These are phyloP conservation scores for Mucor lusitanicus DNA, from an alignment of 371 early-diverging fungal genomes.

Conservation along the genomic window DNA sequence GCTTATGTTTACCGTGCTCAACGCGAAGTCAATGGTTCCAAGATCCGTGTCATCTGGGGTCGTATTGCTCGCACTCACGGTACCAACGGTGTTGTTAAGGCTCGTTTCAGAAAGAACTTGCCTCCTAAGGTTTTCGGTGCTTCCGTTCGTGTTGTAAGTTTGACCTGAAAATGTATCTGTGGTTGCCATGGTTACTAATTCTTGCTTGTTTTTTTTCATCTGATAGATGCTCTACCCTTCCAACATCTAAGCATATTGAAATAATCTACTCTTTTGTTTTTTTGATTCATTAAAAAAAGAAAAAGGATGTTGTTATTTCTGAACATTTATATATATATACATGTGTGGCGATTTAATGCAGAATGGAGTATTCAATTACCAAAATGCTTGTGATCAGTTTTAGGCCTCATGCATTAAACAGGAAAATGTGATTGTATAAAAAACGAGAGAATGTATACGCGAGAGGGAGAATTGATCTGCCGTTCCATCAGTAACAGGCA, in stretches of 20 bases:
- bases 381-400: neutral
- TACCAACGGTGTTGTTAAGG: conserved; percentile 94
- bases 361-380: no score
- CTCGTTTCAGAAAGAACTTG: conserved; percentile 96
- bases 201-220: neutral
- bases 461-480: no score
- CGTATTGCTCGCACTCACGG: conserved; percentile 95
- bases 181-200: neutral
- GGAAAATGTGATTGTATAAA: neutral
- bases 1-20: conserved; percentile 87
- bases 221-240: conserved; percentile 91
- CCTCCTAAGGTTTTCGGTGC: conserved; percentile 95
- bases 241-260: conserved; percentile 64
- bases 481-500: no score
- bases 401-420: no score
- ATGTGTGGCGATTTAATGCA: no score
- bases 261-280: neutral
- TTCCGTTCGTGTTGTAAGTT: conserved; percentile 85
- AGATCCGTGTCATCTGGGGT: conserved; percentile 97
- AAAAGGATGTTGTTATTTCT: neutral
- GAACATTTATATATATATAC: no score
- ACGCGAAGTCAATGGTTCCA: conserved; percentile 87
- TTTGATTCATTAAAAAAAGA: neutral
- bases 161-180: neutral
- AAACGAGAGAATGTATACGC: neutral